A percentile compares a stretch with the other conserved stretches of the same genome.
phyloP scores from a whole-genome alignment of 164 flowering plant species.

The Stephania cephalantha region DNA sequence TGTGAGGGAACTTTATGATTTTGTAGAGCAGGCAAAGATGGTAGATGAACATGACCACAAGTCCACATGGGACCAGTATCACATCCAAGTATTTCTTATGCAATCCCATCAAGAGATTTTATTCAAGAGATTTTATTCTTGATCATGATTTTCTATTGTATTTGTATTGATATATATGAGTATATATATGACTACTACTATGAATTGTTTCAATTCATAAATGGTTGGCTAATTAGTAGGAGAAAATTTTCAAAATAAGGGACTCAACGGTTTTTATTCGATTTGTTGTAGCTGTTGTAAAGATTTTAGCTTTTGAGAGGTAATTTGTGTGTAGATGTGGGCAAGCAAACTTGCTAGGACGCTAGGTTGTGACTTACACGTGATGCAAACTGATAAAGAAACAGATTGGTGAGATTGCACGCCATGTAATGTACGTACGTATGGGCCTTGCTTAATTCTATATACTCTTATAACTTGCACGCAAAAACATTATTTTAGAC shows the following conservation, averaged over 20 bases:
- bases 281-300: neutral
- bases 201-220: too few species aligned
- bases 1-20: slow-evolving; percentile 33
- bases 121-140: neutral
- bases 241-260: neutral
- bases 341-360: neutral
- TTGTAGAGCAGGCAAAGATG: slow-evolving; percentile 55
- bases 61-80: slow-evolving; percentile 51
- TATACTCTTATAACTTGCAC: neutral
- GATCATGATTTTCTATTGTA: too few species aligned
- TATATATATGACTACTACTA: too few species aligned
- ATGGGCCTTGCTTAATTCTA: neutral
- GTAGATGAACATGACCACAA: slow-evolving; percentile 50
- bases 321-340: neutral
- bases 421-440: neutral
- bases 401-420: slow-evolving; percentile 1
- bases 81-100: slow-evolving; percentile 49
- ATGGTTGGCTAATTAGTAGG: slow-evolving; percentile 1
- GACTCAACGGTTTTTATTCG: neutral
- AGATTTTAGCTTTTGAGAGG: neutral
- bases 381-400: slow-evolving; percentile 6
- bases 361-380: slow-evolving; percentile 2
- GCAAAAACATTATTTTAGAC: too few species aligned
- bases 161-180: too few species aligned
- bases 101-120: slow-evolving; percentile 21